A percentile compares a stretch with the other conserved stretches of the same genome.
phyloP scores from a whole-genome alignment of 1,284 basidiomycete genomes.

The Golubevia pallescens region DNA sequence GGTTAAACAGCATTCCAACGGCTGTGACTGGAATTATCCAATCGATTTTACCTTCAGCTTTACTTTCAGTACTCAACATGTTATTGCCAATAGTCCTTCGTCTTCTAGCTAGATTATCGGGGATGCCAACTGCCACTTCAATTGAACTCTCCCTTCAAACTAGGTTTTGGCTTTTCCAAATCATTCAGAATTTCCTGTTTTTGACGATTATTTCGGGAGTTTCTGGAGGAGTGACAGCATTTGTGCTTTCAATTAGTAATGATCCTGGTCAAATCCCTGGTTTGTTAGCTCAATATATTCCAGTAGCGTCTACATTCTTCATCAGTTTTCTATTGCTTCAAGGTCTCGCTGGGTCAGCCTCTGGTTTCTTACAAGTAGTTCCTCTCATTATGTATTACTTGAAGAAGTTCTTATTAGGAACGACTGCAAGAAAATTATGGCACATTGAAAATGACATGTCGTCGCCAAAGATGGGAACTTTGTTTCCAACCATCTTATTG shows the following conservation, averaged over 20 bases:
- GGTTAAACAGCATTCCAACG: slow-evolving; percentile 78
- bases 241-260: slow-evolving; percentile 21
- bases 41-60: slow-evolving; percentile 78
- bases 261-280: slow-evolving; percentile 36
- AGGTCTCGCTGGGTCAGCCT: slow-evolving; percentile 69
- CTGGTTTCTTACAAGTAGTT: slow-evolving; percentile 80
- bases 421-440: slow-evolving; percentile 85
- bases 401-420: slow-evolving; percentile 81
- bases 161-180: slow-evolving; percentile 56
- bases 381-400: slow-evolving; percentile 82
- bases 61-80: slow-evolving; percentile 88
- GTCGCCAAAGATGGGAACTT: slow-evolving; percentile 80
- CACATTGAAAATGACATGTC: slow-evolving; percentile 75
- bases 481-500: slow-evolving; percentile 65
- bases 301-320: slow-evolving; percentile 89
- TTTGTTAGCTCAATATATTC: slow-evolving; percentile 71
- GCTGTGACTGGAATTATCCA: slow-evolving; percentile 78
- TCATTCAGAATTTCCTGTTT: slow-evolving; percentile 63
- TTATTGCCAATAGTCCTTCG: slow-evolving; percentile 81
- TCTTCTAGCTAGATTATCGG: too few species aligned
- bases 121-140: slow-evolving; percentile 6
- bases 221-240: slow-evolving; percentile 29
- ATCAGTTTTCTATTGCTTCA: slow-evolving; percentile 74
- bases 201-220: slow-evolving; percentile 50
- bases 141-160: slow-evolving; percentile 59